These are phyloP conservation scores for Flaveria floridana DNA, from an alignment of 140 eudicot species.

Conservation along the genomic window DNA sequence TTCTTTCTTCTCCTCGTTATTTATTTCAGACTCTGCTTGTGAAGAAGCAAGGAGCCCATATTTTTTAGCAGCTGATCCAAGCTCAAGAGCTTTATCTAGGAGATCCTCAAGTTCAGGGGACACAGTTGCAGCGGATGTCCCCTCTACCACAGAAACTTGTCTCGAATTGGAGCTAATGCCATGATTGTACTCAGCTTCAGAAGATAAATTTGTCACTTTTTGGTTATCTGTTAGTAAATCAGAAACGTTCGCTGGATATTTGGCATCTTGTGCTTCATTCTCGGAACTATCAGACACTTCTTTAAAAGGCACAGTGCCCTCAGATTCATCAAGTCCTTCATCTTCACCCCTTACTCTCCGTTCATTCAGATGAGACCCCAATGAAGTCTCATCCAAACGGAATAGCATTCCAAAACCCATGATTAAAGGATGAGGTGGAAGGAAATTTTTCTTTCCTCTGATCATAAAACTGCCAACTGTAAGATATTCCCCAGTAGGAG, in stretches of 20 bases:
- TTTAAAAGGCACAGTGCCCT: slow-evolving; percentile 48
- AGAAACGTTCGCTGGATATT: slow-evolving; percentile 25
- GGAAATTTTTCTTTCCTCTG: slow-evolving; percentile 92
- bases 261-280: slow-evolving; percentile 48
- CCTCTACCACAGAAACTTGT: slow-evolving; percentile 37
- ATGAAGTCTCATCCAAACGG: slow-evolving; percentile 90
- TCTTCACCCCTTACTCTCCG: slow-evolving; percentile 97
- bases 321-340: slow-evolving; percentile 57
- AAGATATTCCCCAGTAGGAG: slow-evolving; percentile 98
- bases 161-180: slow-evolving; percentile 30
- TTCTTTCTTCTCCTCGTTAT: slow-evolving; percentile 40
- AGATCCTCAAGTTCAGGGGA: slow-evolving; percentile 78
- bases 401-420: slow-evolving; percentile 94
- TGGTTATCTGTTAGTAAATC: slow-evolving; percentile 39
- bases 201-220: slow-evolving; percentile 26
- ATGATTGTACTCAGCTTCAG: slow-evolving; percentile 26
- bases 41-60: slow-evolving; percentile 55
- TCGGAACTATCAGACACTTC: slow-evolving; percentile 77
- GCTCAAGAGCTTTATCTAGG: slow-evolving; percentile 90
- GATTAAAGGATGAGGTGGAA: slow-evolving; percentile 93
- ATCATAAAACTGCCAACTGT: slow-evolving; percentile 99
- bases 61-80: slow-evolving; percentile 59
- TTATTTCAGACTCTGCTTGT: slow-evolving; percentile 29
- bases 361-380: slow-evolving; percentile 94
- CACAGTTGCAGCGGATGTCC: slow-evolving; percentile 4